These are phyloP conservation scores for Kentomonas sorsogonicus DNA, from an alignment of 208 protist species.

Conservation along the genomic window DNA sequence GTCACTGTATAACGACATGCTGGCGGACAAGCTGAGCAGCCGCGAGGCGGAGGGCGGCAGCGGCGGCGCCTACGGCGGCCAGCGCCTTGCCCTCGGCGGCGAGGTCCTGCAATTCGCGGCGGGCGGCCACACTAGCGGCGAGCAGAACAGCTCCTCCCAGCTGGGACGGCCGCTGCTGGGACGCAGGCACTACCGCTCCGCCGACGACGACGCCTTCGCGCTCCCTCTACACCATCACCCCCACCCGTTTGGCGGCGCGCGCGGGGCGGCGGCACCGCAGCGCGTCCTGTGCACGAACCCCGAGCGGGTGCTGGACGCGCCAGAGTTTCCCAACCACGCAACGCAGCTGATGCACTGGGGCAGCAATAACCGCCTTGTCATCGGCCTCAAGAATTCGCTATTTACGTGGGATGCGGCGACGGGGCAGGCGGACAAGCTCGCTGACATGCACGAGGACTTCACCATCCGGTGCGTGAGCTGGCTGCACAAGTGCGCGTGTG, in stretches of 20 bases:
- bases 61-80: constrained; percentile 1
- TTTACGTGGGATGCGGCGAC: constrained; percentile 71
- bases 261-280: constrained; percentile 8
- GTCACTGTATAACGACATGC: constrained; percentile 80
- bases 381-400: constrained; percentile 67
- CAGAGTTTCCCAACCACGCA: constrained; percentile 49
- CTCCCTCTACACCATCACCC: constrained; percentile 18
- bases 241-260: no score
- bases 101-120: constrained; percentile 28
- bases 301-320: constrained; percentile 72
- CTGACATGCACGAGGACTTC: constrained; percentile 46
- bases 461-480: constrained; percentile 56
- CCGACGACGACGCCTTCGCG: constrained; percentile 13
- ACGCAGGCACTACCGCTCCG: constrained; percentile 1
- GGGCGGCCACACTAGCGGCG: background rate
- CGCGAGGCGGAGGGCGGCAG: background rate
- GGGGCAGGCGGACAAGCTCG: constrained; percentile 40
- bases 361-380: constrained; percentile 73
- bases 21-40: constrained; percentile 67
- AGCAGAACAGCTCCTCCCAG: constrained; percentile 1
- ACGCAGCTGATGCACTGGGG: constrained; percentile 81
- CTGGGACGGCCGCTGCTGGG: background rate
- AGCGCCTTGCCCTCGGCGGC: constrained; percentile 28
- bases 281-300: constrained; percentile 66
- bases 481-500: constrained; percentile 71